Evolutionary conservation across 2,329 filamentous ascomycete genomes (phyloP).

Genomic region (Myriosclerotinia scirpicola): DNA sequence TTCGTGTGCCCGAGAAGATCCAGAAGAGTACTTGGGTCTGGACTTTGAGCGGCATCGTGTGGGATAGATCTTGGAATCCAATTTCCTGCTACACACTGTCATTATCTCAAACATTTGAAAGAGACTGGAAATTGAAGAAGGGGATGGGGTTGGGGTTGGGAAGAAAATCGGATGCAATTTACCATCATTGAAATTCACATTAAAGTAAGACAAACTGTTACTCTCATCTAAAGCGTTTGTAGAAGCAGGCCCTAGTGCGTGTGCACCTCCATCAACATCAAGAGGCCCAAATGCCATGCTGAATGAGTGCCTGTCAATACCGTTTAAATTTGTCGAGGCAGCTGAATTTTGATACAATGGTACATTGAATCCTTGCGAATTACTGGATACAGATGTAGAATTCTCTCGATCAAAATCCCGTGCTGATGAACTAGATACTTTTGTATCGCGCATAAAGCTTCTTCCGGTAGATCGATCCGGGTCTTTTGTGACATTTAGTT

Average conservation of each 20-base stretch:
- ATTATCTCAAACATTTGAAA: not conserved
- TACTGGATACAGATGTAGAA: not conserved
- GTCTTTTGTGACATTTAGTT: constrained; percentile 4
- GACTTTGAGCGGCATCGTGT: not conserved
- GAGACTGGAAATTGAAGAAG: not conserved
- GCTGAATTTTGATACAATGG: not conserved
- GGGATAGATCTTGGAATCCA: constrained; percentile 20
- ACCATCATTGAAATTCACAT: constrained; percentile 13
- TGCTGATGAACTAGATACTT: not conserved
- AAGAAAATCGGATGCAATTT: not conserved
- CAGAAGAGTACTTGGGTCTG: not conserved
- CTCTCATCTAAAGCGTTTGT: constrained; percentile 6
- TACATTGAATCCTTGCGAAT: not conserved
- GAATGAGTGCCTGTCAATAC: constrained; percentile 2
- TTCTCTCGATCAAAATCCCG: not conserved
- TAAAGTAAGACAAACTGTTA: constrained; percentile 11
- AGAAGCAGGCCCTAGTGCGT: constrained; percentile 11
- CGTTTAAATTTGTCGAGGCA: not conserved
- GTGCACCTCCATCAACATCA: not conserved
- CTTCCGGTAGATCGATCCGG: not conserved
- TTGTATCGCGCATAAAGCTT: not conserved
- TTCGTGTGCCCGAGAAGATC: not conserved
- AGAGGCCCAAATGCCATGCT: constrained; percentile 3
- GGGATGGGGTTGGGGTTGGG: not conserved
- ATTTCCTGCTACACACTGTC: constrained; percentile 8